These are phyloP conservation scores for Peronospora farinosa DNA, from an alignment of 352 stramenopile species.

Conservation along the genomic window DNA sequence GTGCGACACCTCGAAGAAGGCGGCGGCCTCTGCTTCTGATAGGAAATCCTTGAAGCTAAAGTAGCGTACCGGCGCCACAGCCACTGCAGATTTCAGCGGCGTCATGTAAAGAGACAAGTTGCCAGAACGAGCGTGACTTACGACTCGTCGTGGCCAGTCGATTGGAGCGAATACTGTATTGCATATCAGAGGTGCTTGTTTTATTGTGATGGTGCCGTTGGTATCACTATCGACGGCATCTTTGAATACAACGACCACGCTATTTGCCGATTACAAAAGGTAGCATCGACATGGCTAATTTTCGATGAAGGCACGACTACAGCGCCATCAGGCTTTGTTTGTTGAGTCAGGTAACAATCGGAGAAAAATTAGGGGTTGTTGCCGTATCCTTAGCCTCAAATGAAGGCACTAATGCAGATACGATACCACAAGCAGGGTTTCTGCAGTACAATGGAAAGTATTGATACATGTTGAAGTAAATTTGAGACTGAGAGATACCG, in stretches of 20 bases:
- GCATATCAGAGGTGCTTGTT: slow-evolving; percentile 11
- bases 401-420: too few species aligned
- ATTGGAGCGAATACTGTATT: slow-evolving; percentile 11
- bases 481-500: too few species aligned
- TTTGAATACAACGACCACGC: slow-evolving; percentile 1
- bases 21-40: slow-evolving; percentile 30
- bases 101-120: slow-evolving; percentile 8
- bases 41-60: slow-evolving; percentile 70
- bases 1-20: slow-evolving; percentile 53
- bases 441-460: too few species aligned
- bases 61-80: slow-evolving; percentile 21
- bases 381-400: too few species aligned
- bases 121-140: slow-evolving; percentile 14
- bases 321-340: too few species aligned
- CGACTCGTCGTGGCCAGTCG: slow-evolving; percentile 15
- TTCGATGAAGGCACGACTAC: not conserved
- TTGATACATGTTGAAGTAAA: too few species aligned
- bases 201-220: not conserved
- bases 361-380: too few species aligned
- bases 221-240: not conserved
- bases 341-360: too few species aligned
- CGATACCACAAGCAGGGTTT: too few species aligned
- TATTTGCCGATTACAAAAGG: too few species aligned
- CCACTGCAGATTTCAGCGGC: not conserved
- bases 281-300: too few species aligned